phyloP scores from a whole-genome alignment of 1,139 yeast species.

The Hansenula lynferdii region DNA sequence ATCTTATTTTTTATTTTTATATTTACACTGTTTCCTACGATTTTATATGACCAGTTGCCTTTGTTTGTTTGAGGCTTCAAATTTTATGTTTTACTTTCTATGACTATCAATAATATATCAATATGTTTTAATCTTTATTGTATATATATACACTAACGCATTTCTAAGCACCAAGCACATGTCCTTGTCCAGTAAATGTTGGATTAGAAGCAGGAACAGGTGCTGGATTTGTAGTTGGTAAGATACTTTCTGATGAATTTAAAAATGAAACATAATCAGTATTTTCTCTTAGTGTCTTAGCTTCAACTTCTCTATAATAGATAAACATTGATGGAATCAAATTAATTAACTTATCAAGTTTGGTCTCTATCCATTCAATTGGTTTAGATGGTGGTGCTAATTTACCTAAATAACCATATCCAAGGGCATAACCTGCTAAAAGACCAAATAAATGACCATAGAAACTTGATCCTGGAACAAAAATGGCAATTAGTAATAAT shows the following conservation, averaged over 20 bases:
- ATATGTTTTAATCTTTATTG: too few species aligned
- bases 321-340: conserved; percentile 49
- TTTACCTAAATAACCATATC: conserved; percentile 42
- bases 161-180: conserved; percentile 27
- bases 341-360: conserved; percentile 43
- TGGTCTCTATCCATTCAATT: conserved; percentile 61
- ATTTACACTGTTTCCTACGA: too few species aligned
- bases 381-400: conserved; percentile 63
- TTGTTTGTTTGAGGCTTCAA: too few species aligned
- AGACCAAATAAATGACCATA: conserved; percentile 64
- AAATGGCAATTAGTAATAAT: conserved; percentile 43
- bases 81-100: too few species aligned
- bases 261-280: conserved; percentile 32
- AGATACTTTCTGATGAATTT: conserved; percentile 20
- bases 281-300: conserved; percentile 38
- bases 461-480: conserved; percentile 60
- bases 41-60: too few species aligned
- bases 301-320: conserved; percentile 54
- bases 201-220: conserved; percentile 4
- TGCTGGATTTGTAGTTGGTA: conserved; percentile 5
- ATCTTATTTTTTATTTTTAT: too few species aligned
- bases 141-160: too few species aligned
- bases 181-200: conserved; percentile 32
- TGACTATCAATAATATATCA: too few species aligned
- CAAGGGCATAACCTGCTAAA: conserved; percentile 50